A percentile compares a stretch with the other conserved stretches of the same genome.
phyloP scores from a whole-genome alignment of 371 early-diverging fungal genomes.

The Mortierella polycephala region DNA sequence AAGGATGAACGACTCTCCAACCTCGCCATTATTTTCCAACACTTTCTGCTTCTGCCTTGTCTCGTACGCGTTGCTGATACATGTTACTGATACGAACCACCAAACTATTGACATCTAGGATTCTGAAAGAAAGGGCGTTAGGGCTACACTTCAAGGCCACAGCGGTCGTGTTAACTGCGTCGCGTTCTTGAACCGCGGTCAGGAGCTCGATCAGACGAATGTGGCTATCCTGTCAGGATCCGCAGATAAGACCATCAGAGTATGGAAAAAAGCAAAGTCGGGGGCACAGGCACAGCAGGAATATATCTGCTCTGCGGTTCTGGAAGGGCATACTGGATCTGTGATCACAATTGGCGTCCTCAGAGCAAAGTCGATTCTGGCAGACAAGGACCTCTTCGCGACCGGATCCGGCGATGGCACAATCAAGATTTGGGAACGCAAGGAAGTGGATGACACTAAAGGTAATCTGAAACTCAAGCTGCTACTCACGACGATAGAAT shows the following conservation, averaged over 20 bases:
- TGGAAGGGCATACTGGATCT: slow-evolving; percentile 77
- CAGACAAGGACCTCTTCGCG: slow-evolving; percentile 66
- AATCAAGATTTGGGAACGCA: slow-evolving; percentile 77
- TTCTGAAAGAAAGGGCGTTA: slow-evolving; percentile 62
- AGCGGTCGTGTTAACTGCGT: slow-evolving; percentile 84
- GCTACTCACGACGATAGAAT: not conserved
- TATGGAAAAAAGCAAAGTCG: slow-evolving; percentile 71
- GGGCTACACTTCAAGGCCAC: slow-evolving; percentile 81
- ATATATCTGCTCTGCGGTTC: slow-evolving; percentile 77
- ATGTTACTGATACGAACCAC: not conserved
- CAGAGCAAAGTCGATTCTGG: slow-evolving; percentile 57
- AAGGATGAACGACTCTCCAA: not conserved
- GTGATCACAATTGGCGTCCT: slow-evolving; percentile 75
- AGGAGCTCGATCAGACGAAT: slow-evolving; percentile 61
- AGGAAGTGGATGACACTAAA: slow-evolving; percentile 56
- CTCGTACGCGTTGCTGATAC: not conserved
- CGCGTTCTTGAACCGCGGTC: slow-evolving; percentile 73
- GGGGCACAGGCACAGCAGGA: slow-evolving; percentile 21
- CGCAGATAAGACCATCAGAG: slow-evolving; percentile 79
- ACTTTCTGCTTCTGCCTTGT: not conserved
- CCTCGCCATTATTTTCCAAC: not conserved
- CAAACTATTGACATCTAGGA: slow-evolving; percentile 55
- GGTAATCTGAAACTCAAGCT: slow-evolving; percentile 35
- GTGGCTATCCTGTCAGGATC: slow-evolving; percentile 85
- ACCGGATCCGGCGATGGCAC: slow-evolving; percentile 89